Conservation (phyloP, 2,329 filamentous ascomycete genomes). For the Xylariaceae sp. region DNA sequence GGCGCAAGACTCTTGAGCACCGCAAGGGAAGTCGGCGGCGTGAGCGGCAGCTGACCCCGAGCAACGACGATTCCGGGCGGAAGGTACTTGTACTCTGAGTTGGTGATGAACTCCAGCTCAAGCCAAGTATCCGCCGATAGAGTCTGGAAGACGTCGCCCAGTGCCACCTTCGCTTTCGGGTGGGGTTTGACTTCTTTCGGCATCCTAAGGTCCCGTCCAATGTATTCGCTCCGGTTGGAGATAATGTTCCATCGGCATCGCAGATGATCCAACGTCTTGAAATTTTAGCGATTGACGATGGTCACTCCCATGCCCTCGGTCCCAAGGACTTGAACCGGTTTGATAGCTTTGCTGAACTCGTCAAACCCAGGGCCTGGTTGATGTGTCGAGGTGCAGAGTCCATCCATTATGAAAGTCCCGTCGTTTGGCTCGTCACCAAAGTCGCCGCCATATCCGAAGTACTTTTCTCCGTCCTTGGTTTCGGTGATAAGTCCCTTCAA, state of each 20-base stretch:
- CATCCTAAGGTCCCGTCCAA: slow-evolving; percentile 34
- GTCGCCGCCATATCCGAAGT: slow-evolving; percentile 54
- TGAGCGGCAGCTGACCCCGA: slow-evolving; percentile 38
- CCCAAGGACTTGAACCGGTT: slow-evolving; percentile 47
- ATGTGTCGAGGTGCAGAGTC: slow-evolving; percentile 41
- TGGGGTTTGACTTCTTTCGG: slow-evolving; percentile 38
- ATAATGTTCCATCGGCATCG: slow-evolving; percentile 35
- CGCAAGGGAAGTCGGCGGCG: slow-evolving; percentile 23
- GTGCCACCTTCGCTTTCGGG: slow-evolving; percentile 25
- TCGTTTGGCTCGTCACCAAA: slow-evolving; percentile 56
- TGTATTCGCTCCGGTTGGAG: slow-evolving; percentile 28
- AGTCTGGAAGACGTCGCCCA: slow-evolving; percentile 23
- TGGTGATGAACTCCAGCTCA: slow-evolving; percentile 38
- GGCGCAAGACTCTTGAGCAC: slow-evolving; percentile 16
- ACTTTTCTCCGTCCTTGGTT: slow-evolving; percentile 37
- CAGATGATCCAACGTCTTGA: slow-evolving; percentile 42
- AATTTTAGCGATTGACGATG: slow-evolving; percentile 49
- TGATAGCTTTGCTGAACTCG: slow-evolving; percentile 52
- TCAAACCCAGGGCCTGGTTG: slow-evolving; percentile 41
- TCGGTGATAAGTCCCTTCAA: slow-evolving; percentile 34
- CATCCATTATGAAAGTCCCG: slow-evolving; percentile 51
- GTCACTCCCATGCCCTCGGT: slow-evolving; percentile 33
- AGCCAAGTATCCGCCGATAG: slow-evolving; percentile 37
- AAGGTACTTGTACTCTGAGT: slow-evolving; percentile 39
- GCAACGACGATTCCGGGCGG: slow-evolving; percentile 43